Conservation (phyloP, 306 rosid species). For the Dalbergia cultrata region DNA sequence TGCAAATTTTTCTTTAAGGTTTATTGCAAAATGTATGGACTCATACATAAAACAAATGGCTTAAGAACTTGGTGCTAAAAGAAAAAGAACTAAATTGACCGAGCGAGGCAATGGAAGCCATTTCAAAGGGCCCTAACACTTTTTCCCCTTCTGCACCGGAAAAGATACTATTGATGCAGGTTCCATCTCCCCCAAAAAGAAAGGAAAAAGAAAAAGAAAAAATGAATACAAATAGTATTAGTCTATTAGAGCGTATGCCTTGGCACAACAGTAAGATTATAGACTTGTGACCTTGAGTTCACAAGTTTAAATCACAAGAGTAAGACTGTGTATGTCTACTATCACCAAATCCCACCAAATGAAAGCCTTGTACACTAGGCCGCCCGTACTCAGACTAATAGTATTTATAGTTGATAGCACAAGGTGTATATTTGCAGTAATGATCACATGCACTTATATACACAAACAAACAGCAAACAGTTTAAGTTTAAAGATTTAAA, state of each 20-base stretch:
- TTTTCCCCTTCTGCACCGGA: background rate
- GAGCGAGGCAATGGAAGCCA: background rate
- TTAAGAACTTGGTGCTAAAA: background rate
- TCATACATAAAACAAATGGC: background rate
- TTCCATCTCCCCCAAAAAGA: too few relatives aligned
- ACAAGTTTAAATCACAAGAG: too few relatives aligned
- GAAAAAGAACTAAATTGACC: conserved; percentile 32
- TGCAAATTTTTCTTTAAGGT: background rate
- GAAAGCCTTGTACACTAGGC: too few relatives aligned
- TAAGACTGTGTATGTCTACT: too few relatives aligned
- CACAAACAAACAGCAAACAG: conserved; percentile 13
- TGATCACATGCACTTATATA: background rate
- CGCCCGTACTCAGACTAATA: too few relatives aligned
- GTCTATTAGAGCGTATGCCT: too few relatives aligned
- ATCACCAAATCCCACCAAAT: too few relatives aligned
- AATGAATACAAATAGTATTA: too few relatives aligned
- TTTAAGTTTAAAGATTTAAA: conserved; percentile 2
- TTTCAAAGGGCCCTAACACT: background rate
- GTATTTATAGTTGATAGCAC: background rate
- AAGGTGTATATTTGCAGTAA: background rate
- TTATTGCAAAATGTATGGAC: conserved; percentile 15
- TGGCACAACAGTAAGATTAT: too few relatives aligned
- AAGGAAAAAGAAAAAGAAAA: too few relatives aligned
- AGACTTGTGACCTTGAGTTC: too few relatives aligned
- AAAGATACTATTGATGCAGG: background rate